These are phyloP conservation scores for Ilex paraguariensis DNA, from an alignment of 305 asterid genomes.

Conservation along the genomic window DNA sequence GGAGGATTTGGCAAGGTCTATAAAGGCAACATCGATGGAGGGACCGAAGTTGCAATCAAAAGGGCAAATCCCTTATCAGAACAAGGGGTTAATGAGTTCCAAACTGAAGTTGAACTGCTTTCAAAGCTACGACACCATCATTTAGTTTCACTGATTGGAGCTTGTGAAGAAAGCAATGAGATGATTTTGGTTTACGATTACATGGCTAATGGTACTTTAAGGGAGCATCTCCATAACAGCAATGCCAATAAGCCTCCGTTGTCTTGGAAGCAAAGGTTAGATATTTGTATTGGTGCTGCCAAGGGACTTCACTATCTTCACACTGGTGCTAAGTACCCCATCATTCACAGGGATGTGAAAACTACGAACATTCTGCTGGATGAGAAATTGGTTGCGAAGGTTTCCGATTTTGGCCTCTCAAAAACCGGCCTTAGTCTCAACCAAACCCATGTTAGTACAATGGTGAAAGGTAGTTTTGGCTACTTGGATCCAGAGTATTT, in stretches of 20 bases:
- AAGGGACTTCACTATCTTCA: conserved; percentile 19
- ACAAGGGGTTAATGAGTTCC: conserved; percentile 84
- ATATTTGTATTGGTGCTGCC: conserved; percentile 9
- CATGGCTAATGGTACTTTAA: conserved; percentile 76
- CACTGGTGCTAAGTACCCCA: conserved; percentile 86
- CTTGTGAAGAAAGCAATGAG: conserved; percentile 79
- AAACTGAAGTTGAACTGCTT: conserved; percentile 85
- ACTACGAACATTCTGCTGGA: conserved; percentile 79
- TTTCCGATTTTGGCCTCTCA: conserved; percentile 82
- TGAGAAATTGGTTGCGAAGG: conserved; percentile 24
- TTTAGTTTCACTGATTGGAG: conserved; percentile 81
- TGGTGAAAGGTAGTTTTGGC: too few species aligned
- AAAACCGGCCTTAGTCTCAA: conserved; percentile 83
- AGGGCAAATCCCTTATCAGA: conserved; percentile 89
- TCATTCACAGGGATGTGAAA: conserved; percentile 82
- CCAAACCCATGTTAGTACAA: conserved; percentile 71
- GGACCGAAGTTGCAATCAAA: conserved; percentile 64
- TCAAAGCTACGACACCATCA: conserved; percentile 78
- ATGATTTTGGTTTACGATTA: conserved; percentile 84
- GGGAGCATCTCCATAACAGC: conserved; percentile 80
- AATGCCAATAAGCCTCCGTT: conserved; percentile 33
- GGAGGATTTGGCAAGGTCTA: conserved; percentile 95
- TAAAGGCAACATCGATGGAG: conserved; percentile 63
- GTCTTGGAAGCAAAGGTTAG: conserved; percentile 80
- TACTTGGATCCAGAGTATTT: too few species aligned